A percentile compares a stretch with the other conserved stretches of the same genome.
These are phyloP conservation scores for Chaetomium strumarium DNA, from an alignment of 2,329 filamentous ascomycete species.

Conservation along the genomic window DNA sequence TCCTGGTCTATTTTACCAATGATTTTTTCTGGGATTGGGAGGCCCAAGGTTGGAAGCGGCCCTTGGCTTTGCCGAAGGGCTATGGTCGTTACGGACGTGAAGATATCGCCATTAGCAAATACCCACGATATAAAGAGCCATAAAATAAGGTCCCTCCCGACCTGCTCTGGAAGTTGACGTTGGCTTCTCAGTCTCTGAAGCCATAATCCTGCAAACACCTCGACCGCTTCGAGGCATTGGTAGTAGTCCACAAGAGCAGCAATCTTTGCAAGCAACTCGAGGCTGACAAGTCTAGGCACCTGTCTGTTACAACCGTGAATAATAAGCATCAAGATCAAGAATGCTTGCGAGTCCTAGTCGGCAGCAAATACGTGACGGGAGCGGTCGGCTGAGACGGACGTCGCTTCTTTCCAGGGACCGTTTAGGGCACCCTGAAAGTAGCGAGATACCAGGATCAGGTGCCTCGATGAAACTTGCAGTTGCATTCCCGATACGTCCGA, in stretches of 20 bases:
- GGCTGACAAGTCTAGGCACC: neutral
- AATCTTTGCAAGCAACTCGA: conserved; percentile 6
- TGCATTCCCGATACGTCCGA: neutral
- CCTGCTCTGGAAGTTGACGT: neutral
- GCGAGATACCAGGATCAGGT: neutral
- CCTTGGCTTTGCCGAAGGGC: conserved; percentile 2
- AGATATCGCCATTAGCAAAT: neutral
- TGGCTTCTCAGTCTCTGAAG: neutral
- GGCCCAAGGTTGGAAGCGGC: conserved; percentile 4
- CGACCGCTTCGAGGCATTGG: neutral
- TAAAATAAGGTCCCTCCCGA: neutral
- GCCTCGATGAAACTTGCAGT: neutral
- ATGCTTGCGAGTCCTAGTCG: neutral
- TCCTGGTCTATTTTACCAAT: neutral
- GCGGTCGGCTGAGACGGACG: neutral
- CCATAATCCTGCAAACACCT: neutral
- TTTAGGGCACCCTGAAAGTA: neutral
- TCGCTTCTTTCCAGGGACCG: neutral
- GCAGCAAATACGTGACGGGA: neutral
- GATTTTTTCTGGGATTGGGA: conserved; percentile 3
- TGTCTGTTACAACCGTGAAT: conserved; percentile 4
- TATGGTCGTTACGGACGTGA: conserved; percentile 1
- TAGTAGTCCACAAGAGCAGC: conserved; percentile 6
- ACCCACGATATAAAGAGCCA: conserved; percentile 3
- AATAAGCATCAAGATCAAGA: conserved; percentile 1